Evolutionary conservation across 805 yeast genomes (phyloP), one percentile per base, ranked within the genome.

Genomic region (Candida ipomoeae): DNA sequence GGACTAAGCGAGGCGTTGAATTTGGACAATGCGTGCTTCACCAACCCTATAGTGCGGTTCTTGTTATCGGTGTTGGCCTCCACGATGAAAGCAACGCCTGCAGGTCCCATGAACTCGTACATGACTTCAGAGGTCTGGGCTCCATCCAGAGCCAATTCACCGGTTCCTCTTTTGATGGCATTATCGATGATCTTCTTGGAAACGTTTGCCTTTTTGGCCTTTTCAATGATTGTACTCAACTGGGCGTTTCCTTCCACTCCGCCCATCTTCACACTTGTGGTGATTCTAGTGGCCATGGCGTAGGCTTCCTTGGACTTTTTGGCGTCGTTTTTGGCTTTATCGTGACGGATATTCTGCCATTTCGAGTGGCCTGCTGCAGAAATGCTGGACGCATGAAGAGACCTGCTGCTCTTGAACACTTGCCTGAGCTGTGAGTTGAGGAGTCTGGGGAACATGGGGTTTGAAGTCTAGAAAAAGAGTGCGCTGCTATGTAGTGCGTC

Each of bases 321-420:
- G 18, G 89, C 87, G 69, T 92, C 99, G 62, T 90, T 89, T 55
- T 89, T 88, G 49, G 96, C 96, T 69, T 92, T 92, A 64, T 87
- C 94, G 64, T 90, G 97, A 63, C 90, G 87, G 58, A 94, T 92
- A 44, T 87, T 89, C 40, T 95, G 88, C 99, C 99, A 92, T 68
- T 91, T 92, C 35, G 89, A 85, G 67, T 92, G 99, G 1, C 99
- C 99, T 0, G 89, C 83, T n/a, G 54, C 50, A 1, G 56, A 38
- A 1, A 46, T 3, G 36, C 60, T 15, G 20, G 56, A 46, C 26
- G 57, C 45, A 51, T 59, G 63, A 40, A 67, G 48, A 13, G 38
- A 21, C 20, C 55, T 17, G 6, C 15, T 32, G 34, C 20, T 21
- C 33, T 23, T 20, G n/a, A 17, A 20, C 15, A 5, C 32, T 6